A percentile compares a stretch with the other conserved stretches of the same genome.
Conservation (phyloP, 2,329 filamentous ascomycete species). For the Diplodia seriata region DNA sequence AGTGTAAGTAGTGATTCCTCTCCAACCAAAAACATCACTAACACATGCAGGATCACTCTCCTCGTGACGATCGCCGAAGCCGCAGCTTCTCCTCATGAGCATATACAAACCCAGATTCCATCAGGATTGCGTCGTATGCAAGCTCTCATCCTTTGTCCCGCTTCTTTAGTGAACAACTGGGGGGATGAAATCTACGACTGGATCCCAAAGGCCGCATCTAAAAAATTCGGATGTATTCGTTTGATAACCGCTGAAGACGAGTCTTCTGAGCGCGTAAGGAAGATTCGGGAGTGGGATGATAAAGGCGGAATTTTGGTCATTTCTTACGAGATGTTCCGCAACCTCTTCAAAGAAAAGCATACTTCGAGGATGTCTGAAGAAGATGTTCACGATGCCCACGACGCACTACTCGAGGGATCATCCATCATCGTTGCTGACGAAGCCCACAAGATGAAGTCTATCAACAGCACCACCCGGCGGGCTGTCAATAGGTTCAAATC, state of each 20-base stretch:
- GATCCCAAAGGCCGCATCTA: conserved; percentile 51
- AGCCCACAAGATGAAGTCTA: conserved; percentile 80
- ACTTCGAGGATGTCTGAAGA: conserved; percentile 24
- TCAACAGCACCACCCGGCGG: conserved; percentile 58
- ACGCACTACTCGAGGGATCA: conserved; percentile 63
- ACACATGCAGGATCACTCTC: conserved; percentile 68
- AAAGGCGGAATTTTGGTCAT: conserved; percentile 77
- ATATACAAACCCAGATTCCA: conserved; percentile 72
- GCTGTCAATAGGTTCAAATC: conserved; percentile 69
- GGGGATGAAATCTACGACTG: conserved; percentile 75
- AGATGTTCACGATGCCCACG: conserved; percentile 37
- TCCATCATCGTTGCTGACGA: conserved; percentile 85
- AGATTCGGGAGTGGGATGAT: conserved; percentile 62
- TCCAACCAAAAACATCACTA: not conserved
- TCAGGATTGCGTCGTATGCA: conserved; percentile 60
- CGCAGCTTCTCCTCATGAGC: conserved; percentile 63
- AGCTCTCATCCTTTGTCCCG: conserved; percentile 77
- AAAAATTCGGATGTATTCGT: conserved; percentile 62
- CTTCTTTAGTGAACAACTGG: conserved; percentile 82
- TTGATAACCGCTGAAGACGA: conserved; percentile 59
- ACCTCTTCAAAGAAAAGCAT: conserved; percentile 41
- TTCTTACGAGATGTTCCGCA: conserved; percentile 74
- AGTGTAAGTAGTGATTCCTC: conserved; percentile 55
- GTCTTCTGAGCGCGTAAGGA: conserved; percentile 46
- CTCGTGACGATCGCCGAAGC: conserved; percentile 76